Base-by-base conservation (phyloP, 2,329 filamentous ascomycete genomes). In the Hypoxylon sp. region DNA sequence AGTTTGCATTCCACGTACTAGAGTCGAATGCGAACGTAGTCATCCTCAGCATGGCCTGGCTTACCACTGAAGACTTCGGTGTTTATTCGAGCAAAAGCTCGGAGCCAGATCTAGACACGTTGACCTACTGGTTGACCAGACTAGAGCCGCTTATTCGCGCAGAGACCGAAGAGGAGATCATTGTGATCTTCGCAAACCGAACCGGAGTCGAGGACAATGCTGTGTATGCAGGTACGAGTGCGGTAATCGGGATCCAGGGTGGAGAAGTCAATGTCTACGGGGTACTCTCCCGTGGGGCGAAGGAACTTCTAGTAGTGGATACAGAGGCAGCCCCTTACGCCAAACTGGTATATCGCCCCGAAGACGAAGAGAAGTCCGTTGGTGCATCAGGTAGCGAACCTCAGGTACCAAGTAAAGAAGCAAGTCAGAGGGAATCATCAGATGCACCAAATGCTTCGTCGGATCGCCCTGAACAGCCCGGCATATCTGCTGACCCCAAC, bases 1-100 rank as follows among this genome's bases (percentile, higher is more conserved):
- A 86, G 64, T 86, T 86, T 68, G 85, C 84, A 10, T 85, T 81
- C 24, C 88, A 92, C 47, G 81, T 90, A 5, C 76, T 93, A 0
- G 80, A 87, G 1, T 80, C 81, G 0, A 75, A 84, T 0, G 86
- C 90, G 0, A 88, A 89, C 13, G 69, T 94, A 0, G 88, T 93
- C 1, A 87, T 94, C 35, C 72, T 95, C 0, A 88, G 87, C 3
- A 94, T 94, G 92, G 92, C 93, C 0, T 95, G 92, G 92, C 82
- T 92, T 33, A 93, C 91, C 1, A 82, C 78, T 61, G 88, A 83
- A 67, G 85, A 69, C 50, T 59, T 63, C n/a, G 58, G 60, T 33
- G 83, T 73, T 83, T 79, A 1, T 82, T 74, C 17, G 63, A 66
- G 6, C 89, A 66, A 62, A 50, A 60, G 58, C n/a, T 62, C 59